Percentiles rank a stretch among this genome's conserved stretches.
These are phyloP conservation scores for Panicum hallii DNA, from an alignment of 202 grass and related monocot species.

Conservation along the genomic window DNA sequence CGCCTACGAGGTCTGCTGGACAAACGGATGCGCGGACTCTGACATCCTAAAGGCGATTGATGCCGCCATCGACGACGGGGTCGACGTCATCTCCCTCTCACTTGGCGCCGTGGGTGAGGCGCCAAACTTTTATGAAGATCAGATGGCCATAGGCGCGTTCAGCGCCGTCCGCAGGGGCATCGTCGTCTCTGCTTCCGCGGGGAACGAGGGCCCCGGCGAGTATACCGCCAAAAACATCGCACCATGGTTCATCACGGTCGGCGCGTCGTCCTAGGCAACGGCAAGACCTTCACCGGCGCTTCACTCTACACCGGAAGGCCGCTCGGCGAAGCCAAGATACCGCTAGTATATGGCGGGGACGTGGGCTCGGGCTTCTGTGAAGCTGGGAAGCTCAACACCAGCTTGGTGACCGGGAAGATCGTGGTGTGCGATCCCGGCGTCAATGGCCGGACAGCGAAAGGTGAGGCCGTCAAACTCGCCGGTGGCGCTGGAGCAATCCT, in stretches of 20 bases:
- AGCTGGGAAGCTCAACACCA: slow-evolving; percentile 23
- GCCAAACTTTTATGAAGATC: background rate
- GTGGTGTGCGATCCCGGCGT: slow-evolving; percentile 47
- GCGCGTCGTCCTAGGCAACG: slow-evolving; percentile 50
- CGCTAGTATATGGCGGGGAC: slow-evolving; percentile 44
- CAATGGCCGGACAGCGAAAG: slow-evolving; percentile 18
- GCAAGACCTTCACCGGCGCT: slow-evolving; percentile 9
- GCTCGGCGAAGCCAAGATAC: background rate
- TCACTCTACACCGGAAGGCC: slow-evolving; percentile 46
- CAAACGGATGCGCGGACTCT: background rate
- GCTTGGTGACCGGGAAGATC: slow-evolving; percentile 53
- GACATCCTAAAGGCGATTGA: slow-evolving; percentile 48
- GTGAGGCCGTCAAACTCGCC: slow-evolving; percentile 34
- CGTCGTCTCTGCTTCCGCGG: slow-evolving; percentile 44
- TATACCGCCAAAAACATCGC: slow-evolving; percentile 34
- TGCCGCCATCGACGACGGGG: slow-evolving; percentile 41
- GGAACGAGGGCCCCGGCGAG: slow-evolving; percentile 36
- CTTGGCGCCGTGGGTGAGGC: background rate
- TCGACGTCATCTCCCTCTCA: slow-evolving; percentile 52
- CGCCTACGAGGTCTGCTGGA: slow-evolving; percentile 54
- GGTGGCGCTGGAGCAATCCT: slow-evolving; percentile 48
- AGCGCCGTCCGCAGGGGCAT: slow-evolving; percentile 46
- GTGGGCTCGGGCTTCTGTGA: slow-evolving; percentile 32
- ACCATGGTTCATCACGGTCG: slow-evolving; percentile 58
- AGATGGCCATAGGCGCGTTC: slow-evolving; percentile 19